A percentile compares a stretch with the other conserved stretches of the same genome.
These are phyloP conservation scores for Ophiostoma ips DNA, from an alignment of 2,329 filamentous ascomycete species.

Conservation along the genomic window DNA sequence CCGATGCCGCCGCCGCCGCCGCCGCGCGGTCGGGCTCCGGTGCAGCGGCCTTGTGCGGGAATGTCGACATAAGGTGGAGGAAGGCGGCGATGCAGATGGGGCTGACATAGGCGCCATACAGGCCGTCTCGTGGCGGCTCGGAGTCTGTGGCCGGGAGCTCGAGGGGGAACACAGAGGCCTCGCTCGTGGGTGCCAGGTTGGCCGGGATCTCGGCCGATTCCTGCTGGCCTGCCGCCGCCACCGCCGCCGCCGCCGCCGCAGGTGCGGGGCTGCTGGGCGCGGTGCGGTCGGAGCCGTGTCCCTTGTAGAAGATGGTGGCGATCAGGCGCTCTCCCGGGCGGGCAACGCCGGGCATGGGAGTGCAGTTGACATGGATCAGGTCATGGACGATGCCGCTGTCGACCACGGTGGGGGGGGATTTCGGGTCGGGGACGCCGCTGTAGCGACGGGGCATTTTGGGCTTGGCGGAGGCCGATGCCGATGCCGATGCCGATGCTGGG, in stretches of 20 bases:
- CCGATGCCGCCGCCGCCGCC: conserved; percentile 18
- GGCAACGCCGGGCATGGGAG: conserved; percentile 31
- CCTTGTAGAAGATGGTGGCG: conserved; percentile 52
- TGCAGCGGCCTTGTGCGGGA: conserved; percentile 33
- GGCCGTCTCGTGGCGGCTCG: conserved; percentile 40
- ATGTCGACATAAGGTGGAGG: conserved; percentile 50
- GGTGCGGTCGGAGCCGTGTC: conserved; percentile 16
- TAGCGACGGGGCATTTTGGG: conserved; percentile 34
- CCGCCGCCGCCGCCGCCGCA: conserved; percentile 17
- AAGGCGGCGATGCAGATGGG: conserved; percentile 53
- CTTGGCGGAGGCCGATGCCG: neutral
- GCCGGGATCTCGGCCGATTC: conserved; percentile 25
- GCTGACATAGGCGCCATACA: conserved; percentile 52
- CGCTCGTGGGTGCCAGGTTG: conserved; percentile 43
- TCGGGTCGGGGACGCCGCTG: conserved; percentile 46
- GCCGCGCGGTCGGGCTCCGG: neutral
- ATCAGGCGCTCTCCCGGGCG: conserved; percentile 36
- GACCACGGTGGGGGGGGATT: conserved; percentile 44
- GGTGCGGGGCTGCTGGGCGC: conserved; percentile 12
- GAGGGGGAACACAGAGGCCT: conserved; percentile 28
- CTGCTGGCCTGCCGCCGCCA: conserved; percentile 16
- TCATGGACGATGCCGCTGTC: conserved; percentile 49
- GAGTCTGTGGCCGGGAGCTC: conserved; percentile 11
- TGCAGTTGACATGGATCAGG: conserved; percentile 50
- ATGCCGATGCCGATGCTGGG: neutral